These are phyloP conservation scores for Ceratobasidium sp. DNA, from an alignment of 1,284 basidiomycete species.

Conservation along the genomic window DNA sequence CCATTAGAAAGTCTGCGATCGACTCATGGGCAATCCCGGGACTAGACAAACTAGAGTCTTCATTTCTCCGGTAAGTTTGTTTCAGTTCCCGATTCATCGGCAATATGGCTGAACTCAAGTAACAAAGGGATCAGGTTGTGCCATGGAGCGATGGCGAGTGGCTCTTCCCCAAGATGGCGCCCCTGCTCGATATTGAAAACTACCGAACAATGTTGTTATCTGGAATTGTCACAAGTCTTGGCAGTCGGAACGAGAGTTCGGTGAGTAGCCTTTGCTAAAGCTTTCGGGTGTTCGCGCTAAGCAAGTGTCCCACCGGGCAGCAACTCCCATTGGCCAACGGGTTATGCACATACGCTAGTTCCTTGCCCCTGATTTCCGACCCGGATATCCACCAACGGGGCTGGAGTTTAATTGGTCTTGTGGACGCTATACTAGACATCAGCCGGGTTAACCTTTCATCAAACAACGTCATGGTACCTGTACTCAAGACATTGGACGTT, in stretches of 20 bases:
- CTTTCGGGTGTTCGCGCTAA: constrained; percentile 39
- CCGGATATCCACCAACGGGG: constrained; percentile 54
- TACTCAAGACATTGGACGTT: constrained; percentile 77
- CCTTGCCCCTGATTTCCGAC: constrained; percentile 60
- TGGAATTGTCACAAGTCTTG: constrained; percentile 80
- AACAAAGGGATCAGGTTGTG: constrained; percentile 55
- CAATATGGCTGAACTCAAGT: constrained; percentile 17
- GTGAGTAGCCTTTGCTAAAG: constrained; percentile 61
- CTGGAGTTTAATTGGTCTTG: constrained; percentile 60
- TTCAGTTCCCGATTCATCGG: constrained; percentile 29
- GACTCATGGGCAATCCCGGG: constrained; percentile 65
- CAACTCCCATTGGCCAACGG: constrained; percentile 74
- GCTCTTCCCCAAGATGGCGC: constrained; percentile 77
- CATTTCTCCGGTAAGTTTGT: constrained; percentile 67
- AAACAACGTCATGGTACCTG: constrained; percentile 80
- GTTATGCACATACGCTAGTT: constrained; percentile 68
- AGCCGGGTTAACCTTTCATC: constrained; percentile 65
- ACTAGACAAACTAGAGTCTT: constrained; percentile 58
- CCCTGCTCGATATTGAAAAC: constrained; percentile 68
- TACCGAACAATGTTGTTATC: constrained; percentile 73
- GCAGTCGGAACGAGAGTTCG: constrained; percentile 82
- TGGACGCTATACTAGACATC: constrained; percentile 66
- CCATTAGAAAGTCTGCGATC: constrained; percentile 54
- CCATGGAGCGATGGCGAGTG: constrained; percentile 76
- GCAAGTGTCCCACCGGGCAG: constrained; percentile 53